These are phyloP conservation scores for Naganishia randhawae DNA, from an alignment of 768 basidiomycete genomes.

Conservation along the genomic window DNA sequence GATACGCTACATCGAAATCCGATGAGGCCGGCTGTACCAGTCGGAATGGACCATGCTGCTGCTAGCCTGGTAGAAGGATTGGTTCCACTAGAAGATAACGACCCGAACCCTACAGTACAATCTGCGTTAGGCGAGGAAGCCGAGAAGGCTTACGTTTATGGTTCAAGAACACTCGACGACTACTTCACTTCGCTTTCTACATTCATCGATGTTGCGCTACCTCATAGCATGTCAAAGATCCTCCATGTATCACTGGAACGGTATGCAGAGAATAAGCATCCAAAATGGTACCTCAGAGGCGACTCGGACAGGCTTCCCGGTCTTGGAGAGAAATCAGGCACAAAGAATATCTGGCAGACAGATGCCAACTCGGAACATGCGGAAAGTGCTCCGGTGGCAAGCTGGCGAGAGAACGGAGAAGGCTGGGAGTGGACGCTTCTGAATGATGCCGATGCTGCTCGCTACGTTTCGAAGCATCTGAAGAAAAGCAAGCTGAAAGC, in stretches of 20 bases:
- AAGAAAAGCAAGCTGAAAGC: conserved; percentile 35
- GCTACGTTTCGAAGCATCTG: conserved; percentile 33
- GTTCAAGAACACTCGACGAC: conserved; percentile 18
- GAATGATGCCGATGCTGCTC: conserved; percentile 40
- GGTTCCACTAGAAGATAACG: background rate
- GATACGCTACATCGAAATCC: background rate
- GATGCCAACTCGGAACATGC: conserved; percentile 34
- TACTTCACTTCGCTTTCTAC: conserved; percentile 16
- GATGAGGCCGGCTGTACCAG: background rate
- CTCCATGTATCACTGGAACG: conserved; percentile 27
- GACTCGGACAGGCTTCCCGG: background rate
- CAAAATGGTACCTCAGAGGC: background rate
- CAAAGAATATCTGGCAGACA: conserved; percentile 46
- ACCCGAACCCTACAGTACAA: conserved; percentile 24
- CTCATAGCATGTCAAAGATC: conserved; percentile 13
- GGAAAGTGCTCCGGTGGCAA: conserved; percentile 29
- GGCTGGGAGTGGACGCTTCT: conserved; percentile 46
- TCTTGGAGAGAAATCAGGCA: conserved; percentile 16
- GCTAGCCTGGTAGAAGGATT: conserved; percentile 13
- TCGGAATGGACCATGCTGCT: background rate
- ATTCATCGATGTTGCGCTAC: conserved; percentile 33
- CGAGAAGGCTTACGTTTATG: conserved; percentile 39
- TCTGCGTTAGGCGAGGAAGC: conserved; percentile 38
- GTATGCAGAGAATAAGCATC: conserved; percentile 18
- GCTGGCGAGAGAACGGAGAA: conserved; percentile 41